Conservation (phyloP, 2,329 filamentous ascomycete genomes). For the Berkeleyomyces rouxiae region DNA sequence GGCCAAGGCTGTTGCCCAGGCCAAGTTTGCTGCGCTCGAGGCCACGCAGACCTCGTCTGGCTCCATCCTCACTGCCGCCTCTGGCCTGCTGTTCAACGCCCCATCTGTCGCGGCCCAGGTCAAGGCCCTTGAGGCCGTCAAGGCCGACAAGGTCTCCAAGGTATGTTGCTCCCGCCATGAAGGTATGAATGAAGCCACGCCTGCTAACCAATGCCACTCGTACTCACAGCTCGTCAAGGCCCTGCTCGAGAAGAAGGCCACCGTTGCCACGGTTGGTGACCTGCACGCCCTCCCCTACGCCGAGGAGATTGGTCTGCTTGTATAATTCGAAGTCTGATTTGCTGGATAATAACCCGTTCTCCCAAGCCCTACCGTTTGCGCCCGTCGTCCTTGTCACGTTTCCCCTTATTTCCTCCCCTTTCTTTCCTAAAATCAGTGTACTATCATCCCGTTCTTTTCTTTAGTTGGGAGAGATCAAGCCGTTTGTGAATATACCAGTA, state of each 20-base stretch:
- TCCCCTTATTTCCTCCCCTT: not conserved
- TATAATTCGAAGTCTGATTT: conserved; percentile 42
- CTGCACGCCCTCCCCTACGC: conserved; percentile 81
- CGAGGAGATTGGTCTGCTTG: conserved; percentile 82
- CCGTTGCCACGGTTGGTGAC: conserved; percentile 80
- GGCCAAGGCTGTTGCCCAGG: conserved; percentile 77
- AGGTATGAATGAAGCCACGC: not conserved
- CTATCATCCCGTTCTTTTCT: conserved; percentile 14
- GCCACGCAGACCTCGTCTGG: conserved; percentile 60
- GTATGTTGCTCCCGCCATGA: not conserved
- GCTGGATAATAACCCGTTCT: conserved; percentile 10
- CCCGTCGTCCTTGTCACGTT: not conserved
- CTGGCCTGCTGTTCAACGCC: conserved; percentile 63
- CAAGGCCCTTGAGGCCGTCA: conserved; percentile 65
- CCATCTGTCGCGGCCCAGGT: conserved; percentile 70
- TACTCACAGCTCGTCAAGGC: conserved; percentile 60
- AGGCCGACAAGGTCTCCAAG: conserved; percentile 50
- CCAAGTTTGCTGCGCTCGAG: conserved; percentile 84
- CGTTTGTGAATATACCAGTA: conserved; percentile 31
- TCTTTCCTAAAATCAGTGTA: conserved; percentile 15
- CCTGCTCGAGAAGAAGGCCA: conserved; percentile 74
- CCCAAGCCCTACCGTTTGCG: not conserved
- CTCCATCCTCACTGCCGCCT: conserved; percentile 69
- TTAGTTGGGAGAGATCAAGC: conserved; percentile 18
- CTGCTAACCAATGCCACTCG: conserved; percentile 20